Conservation (phyloP, 345 rosid species). For the Excoecaria agallocha region DNA sequence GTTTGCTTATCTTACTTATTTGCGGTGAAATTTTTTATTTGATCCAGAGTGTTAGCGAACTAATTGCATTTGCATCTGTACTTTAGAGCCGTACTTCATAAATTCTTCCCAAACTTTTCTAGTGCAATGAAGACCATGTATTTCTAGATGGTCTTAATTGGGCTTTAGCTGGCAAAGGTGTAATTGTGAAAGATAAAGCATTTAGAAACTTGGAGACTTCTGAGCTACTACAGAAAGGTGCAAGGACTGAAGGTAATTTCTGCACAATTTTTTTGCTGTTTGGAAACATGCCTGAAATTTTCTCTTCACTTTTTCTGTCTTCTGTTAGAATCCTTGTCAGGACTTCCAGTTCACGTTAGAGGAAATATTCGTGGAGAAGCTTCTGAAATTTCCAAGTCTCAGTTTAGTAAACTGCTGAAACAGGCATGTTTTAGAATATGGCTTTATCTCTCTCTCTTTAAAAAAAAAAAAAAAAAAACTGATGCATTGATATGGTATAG, state of each 20-base stretch:
- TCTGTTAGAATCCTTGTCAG: slow-evolving; percentile 29
- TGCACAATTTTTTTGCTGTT: background rate
- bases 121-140: slow-evolving; percentile 18
- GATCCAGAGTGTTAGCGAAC: background rate
- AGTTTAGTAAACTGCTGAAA: slow-evolving; percentile 33
- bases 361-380: slow-evolving; percentile 24
- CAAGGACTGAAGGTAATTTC: slow-evolving; percentile 25
- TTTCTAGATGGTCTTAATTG: slow-evolving; percentile 31
- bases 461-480: background rate
- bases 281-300: background rate
- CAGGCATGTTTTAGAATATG: slow-evolving; percentile 27
- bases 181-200: slow-evolving; percentile 33
- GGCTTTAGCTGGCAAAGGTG: slow-evolving; percentile 40
- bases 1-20: background rate
- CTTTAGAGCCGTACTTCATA: background rate
- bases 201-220: slow-evolving; percentile 30
- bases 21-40: background rate
- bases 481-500: background rate
- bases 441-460: background rate
- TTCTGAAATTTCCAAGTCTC: slow-evolving; percentile 32
- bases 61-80: background rate
- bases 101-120: background rate
- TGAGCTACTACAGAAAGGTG: slow-evolving; percentile 36
- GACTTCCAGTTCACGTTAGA: slow-evolving; percentile 34
- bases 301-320: background rate